phyloP scores from a whole-genome alignment of 164 flowering plant species.

The Protea cynaroides region DNA sequence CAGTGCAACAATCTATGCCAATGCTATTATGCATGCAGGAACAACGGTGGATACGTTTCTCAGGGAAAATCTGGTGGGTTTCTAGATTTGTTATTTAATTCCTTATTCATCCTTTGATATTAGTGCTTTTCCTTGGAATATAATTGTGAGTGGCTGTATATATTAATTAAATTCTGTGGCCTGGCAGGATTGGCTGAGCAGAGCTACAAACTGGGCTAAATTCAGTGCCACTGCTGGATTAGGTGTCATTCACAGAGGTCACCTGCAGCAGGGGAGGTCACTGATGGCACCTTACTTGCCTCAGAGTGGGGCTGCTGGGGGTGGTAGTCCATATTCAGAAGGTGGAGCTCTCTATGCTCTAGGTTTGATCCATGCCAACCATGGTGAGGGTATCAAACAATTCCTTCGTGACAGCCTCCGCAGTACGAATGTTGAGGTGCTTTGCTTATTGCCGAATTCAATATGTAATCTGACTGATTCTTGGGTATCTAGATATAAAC shows the following conservation, averaged over 20 bases:
- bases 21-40: constrained; percentile 98
- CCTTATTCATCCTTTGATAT: neutral
- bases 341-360: constrained; percentile 95
- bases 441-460: neutral
- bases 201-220: constrained; percentile 95
- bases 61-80: constrained; percentile 75
- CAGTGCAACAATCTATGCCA: constrained; percentile 91
- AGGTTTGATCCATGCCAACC: constrained; percentile 93
- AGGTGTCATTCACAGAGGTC: constrained; percentile 90
- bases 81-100: neutral
- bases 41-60: constrained; percentile 93
- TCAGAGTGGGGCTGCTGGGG: constrained; percentile 79
- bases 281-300: constrained; percentile 95
- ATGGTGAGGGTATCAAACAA: constrained; percentile 92
- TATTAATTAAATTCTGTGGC: neutral
- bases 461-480: neutral
- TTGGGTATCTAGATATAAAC: neutral
- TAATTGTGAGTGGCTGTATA: neutral
- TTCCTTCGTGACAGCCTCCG: constrained; percentile 85
- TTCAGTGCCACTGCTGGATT: constrained; percentile 95
- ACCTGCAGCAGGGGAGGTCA: constrained; percentile 88
- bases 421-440: constrained; percentile 81
- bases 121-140: neutral
- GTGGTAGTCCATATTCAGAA: constrained; percentile 92
- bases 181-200: constrained; percentile 81